Base-by-base conservation (phyloP, 2,329 filamentous ascomycete genomes). In the Biscogniauxia sp. region DNA sequence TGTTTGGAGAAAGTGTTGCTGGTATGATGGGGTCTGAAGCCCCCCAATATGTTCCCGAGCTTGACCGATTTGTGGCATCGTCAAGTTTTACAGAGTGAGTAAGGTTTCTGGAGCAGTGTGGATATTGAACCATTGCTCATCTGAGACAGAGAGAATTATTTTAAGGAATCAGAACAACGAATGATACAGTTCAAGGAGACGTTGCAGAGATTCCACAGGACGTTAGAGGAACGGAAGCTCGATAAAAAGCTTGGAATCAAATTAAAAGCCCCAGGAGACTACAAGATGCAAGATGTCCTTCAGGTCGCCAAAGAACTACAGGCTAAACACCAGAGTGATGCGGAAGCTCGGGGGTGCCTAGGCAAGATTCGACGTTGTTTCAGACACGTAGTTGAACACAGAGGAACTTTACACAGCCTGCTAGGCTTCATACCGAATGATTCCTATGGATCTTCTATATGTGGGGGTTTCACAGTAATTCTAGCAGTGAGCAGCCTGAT, bases 401-500 rank as follows among this genome's bases (percentile, higher is more conserved):
- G 58, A 20, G 55, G 58, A 19, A 60, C 62, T 5, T 51, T 64
- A 1, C 56, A 66, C 19, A 66, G 56, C 26, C 59, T 66, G 4
- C 53, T 66, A n/a, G 45, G 50, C n/a, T 66, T 66, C 26, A 32
- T 60, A 28, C 64, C 64, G 13, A 58, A 56, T 26, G 64, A 66
- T 20, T 57, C 26, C 3, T 66, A 66, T 15, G 61, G 64, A 3
- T 63, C 64, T 19, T 51, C 55, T 1, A 66, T 66, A 26, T 64
- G 64, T 32, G 62, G 64, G 6, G 64, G 64, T 2, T 66, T 66
- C n/a, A 61, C 64, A 1, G 19, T 64, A 5, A 64, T 64, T 26
- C 53, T 66, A 41, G 53, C 52, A 11, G 62, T 66, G 20, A 62
- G 20, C 51, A 32, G n/a, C 2, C 17, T 53, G 11, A 56, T 45